phyloP scores from a whole-genome alignment of 2,329 filamentous ascomycete genomes.

The Macrophomina tecta region DNA sequence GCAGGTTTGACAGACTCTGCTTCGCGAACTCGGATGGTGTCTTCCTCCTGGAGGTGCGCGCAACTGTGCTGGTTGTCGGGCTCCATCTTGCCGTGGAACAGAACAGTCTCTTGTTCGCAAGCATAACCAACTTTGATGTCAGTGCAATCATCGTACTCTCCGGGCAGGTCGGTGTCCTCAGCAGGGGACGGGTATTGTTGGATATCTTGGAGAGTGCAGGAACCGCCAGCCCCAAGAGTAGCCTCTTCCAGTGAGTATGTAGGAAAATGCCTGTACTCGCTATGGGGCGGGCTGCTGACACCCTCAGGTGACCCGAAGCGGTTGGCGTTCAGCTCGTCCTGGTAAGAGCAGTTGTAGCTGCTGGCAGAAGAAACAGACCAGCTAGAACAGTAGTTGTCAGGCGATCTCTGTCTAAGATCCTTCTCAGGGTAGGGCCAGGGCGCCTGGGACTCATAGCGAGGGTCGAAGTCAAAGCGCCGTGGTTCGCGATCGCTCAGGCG shows the following conservation, averaged over 20 bases:
- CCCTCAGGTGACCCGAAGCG: constrained; percentile 25
- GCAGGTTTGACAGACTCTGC: constrained; percentile 46
- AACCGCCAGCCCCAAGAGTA: constrained; percentile 29
- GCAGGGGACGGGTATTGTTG: constrained; percentile 38
- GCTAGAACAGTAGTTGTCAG: constrained; percentile 37
- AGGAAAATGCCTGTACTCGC: constrained; percentile 18
- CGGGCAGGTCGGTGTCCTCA: constrained; percentile 34
- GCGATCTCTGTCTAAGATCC: constrained; percentile 35
- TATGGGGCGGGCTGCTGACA: constrained; percentile 12
- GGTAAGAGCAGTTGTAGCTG: constrained; percentile 34
- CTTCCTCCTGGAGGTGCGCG: constrained; percentile 13
- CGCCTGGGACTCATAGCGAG: constrained; percentile 32
- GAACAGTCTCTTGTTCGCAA: constrained; percentile 33
- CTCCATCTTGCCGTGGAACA: constrained; percentile 17
- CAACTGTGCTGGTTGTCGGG: background rate
- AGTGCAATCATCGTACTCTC: constrained; percentile 37
- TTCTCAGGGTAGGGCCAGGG: constrained; percentile 35
- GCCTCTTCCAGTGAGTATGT: constrained; percentile 14
- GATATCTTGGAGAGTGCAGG: constrained; percentile 40
- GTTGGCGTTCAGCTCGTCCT: constrained; percentile 40
- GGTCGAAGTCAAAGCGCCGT: constrained; percentile 31
- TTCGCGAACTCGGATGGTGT: constrained; percentile 34
- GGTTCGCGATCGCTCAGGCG: constrained; percentile 29
- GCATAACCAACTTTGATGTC: constrained; percentile 36
- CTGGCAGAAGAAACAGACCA: constrained; percentile 41